Evolutionary conservation across 2,329 filamentous ascomycete species (phyloP).

Genomic region (Coleophoma eucalyptorum): DNA sequence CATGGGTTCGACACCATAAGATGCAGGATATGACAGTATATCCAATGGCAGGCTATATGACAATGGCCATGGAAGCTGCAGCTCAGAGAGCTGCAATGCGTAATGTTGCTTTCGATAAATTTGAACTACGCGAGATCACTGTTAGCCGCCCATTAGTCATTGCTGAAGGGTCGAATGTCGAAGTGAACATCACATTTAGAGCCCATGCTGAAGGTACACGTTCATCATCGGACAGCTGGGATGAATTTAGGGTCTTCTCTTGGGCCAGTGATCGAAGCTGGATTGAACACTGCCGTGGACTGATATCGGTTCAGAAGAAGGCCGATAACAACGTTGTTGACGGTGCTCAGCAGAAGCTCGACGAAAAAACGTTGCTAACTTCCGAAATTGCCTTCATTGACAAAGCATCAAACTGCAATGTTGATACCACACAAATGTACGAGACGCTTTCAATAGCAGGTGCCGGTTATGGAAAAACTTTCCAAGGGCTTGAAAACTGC

Average conservation of each 20-base stretch:
- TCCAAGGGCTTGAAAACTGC: constrained; percentile 46
- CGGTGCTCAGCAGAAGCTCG: constrained; percentile 11
- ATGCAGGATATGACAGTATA: constrained; percentile 26
- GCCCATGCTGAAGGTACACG: constrained; percentile 37
- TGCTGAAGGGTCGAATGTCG: constrained; percentile 41
- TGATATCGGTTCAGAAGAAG: constrained; percentile 13
- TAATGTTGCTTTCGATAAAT: constrained; percentile 33
- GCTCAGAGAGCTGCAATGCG: constrained; percentile 20
- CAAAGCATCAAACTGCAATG: constrained; percentile 20
- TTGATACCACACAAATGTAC: constrained; percentile 38
- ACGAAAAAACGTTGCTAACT: constrained; percentile 19
- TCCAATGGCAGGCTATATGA: constrained; percentile 29
- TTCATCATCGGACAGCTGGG: constrained; percentile 41
- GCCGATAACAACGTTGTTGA: constrained; percentile 14
- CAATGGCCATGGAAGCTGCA: constrained; percentile 30
- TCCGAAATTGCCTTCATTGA: constrained; percentile 26
- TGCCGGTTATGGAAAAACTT: constrained; percentile 45
- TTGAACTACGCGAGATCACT: constrained; percentile 43
- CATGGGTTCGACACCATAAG: constrained; percentile 40
- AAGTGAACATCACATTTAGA: constrained; percentile 31
- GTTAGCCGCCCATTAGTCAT: constrained; percentile 50
- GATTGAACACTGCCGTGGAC: constrained; percentile 37
- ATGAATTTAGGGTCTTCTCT: constrained; percentile 53
- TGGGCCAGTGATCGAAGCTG: constrained; percentile 48
- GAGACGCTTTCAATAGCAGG: constrained; percentile 40